phyloP scores from a whole-genome alignment of 176 grass and related monocot species.

The Hordeum vulgare region DNA sequence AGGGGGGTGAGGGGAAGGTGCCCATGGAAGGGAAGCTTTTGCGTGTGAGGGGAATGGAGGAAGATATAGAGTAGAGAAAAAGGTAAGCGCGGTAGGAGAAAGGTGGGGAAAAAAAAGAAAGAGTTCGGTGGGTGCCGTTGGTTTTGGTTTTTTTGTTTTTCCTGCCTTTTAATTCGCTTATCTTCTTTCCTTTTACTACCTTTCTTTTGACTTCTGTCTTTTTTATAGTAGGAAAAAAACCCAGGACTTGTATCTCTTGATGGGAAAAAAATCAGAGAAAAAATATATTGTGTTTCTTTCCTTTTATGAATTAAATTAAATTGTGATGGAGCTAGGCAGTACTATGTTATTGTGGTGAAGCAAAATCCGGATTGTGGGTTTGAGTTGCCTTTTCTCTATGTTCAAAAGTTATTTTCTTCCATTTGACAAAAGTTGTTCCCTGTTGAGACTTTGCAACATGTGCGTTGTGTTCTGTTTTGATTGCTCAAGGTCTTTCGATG shows the following conservation, averaged over 20 bases:
- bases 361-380: neutral
- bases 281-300: neutral
- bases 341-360: neutral
- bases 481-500: neutral
- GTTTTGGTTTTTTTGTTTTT: constrained; percentile 35
- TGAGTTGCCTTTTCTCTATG: neutral
- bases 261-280: neutral
- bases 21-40: constrained; percentile 38
- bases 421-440: neutral
- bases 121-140: constrained; percentile 22
- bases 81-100: constrained; percentile 5
- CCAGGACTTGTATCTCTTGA: neutral
- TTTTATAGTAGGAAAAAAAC: neutral
- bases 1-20: neutral
- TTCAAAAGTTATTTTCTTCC: neutral
- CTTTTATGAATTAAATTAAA: neutral
- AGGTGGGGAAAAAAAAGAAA: neutral
- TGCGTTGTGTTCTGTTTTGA: neutral
- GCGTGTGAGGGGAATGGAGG: constrained; percentile 9
- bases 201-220: constrained; percentile 2
- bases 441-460: neutral
- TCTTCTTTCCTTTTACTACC: neutral
- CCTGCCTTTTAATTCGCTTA: neutral
- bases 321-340: neutral
- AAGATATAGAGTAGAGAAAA: constrained; percentile 35